Evolutionary conservation across 2,329 filamentous ascomycete species (phyloP), one percentile per base, ranked within the genome.

Genomic region (Tolypocladium ovalisporum): DNA sequence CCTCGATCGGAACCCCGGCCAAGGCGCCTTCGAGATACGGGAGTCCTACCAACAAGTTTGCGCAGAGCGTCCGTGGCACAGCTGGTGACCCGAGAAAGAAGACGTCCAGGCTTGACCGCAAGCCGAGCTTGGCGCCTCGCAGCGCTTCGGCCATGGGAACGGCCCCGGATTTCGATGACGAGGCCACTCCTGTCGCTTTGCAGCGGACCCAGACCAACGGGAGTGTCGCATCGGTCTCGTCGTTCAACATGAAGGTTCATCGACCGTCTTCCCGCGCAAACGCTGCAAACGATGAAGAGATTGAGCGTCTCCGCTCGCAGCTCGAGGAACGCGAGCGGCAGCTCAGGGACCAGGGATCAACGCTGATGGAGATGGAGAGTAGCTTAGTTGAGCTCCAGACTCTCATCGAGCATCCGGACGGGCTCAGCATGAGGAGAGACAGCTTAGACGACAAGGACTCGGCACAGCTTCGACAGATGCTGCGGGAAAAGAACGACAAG

Each of bases 401-500:
- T 24, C 74, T 96, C 35, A 86, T 95, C 67, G 87, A 79, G 72
- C 78, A 77, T 68, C 73, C 76, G 60, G 76, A 79, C 58, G 69
- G 74, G 58, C 69, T 64, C 32, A 60, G 67, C 62, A 62, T 73
- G 65, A 70, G 76, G 65, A 73, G 76, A 60, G 73, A 72, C 62
- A 80, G 76, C 64, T 63, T 81, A 29, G 85, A 86, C 58, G 88
- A 88, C 57, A 86, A 86, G 63, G 92, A 96, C 68, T 80, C 85
- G 2, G 70, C 81, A 6, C 88, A 95, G 68, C 78, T 99, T 58
- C 85, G 92, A 56, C 83, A 87, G n/a, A 74, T 96, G 64, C 75
- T 99, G 56, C 83, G 90, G 29, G 94, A 99, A 73, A 97, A 96
- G 80, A 97, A 97, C 66, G 94, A 99, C 58, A 96, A 92, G 76